phyloP scores from a whole-genome alignment of 1,139 yeast genomes.

The Candida sp. region DNA sequence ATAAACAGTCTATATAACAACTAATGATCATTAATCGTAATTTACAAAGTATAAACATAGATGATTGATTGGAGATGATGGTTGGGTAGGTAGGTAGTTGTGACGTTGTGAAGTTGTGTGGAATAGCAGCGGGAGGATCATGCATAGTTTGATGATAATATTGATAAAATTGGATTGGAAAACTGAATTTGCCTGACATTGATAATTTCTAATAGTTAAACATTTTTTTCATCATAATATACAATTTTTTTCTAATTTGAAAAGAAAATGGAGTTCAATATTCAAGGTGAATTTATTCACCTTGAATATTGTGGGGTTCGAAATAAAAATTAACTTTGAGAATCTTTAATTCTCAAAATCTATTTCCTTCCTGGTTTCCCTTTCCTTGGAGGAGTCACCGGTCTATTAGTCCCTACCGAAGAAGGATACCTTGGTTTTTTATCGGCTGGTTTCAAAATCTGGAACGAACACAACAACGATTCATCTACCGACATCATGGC shows the following conservation, averaged over 20 bases:
- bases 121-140: background rate
- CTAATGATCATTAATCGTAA: background rate
- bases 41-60: conserved; percentile 1
- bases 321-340: too few species aligned
- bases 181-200: background rate
- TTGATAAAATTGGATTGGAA: background rate
- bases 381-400: conserved; percentile 68
- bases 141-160: background rate
- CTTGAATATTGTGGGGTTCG: too few species aligned
- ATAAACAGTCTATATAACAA: conserved; percentile 2
- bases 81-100: background rate
- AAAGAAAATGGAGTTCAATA: background rate
- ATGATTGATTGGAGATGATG: background rate
- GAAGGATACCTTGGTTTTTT: conserved; percentile 68
- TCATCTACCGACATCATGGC: conserved; percentile 99
- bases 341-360: background rate
- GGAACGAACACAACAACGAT: conserved; percentile 93
- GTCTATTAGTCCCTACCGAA: conserved; percentile 52
- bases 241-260: background rate
- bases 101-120: background rate
- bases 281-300: too few species aligned
- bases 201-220: background rate
- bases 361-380: conserved; percentile 62
- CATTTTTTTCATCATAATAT: background rate
- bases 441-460: conserved; percentile 96